These are phyloP conservation scores for Phialophora expanda DNA, from an alignment of 2,329 filamentous ascomycete genomes.

Conservation along the genomic window DNA sequence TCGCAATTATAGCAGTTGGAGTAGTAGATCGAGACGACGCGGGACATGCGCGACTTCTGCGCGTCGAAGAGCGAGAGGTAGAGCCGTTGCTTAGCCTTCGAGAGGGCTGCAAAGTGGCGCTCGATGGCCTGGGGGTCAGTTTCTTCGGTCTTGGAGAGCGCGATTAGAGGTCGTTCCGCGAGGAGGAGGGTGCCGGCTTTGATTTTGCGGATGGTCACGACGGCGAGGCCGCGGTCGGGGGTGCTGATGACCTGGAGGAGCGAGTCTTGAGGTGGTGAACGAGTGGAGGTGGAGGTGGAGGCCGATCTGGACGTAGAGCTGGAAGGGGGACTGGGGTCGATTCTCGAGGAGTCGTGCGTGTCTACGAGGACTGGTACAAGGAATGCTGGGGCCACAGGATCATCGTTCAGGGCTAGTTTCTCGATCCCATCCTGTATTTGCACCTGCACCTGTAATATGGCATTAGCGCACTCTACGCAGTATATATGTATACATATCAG, in stretches of 20 bases:
- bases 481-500: background rate
- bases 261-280: constrained; percentile 53
- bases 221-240: constrained; percentile 33
- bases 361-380: background rate
- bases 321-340: background rate
- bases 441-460: background rate
- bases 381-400: background rate
- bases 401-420: background rate
- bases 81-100: constrained; percentile 20
- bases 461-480: background rate
- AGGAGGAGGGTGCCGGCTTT: constrained; percentile 36
- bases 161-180: constrained; percentile 33
- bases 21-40: constrained; percentile 36
- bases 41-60: constrained; percentile 34
- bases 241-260: constrained; percentile 49
- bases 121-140: constrained; percentile 22
- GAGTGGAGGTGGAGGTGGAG: background rate
- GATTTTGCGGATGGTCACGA: constrained; percentile 35
- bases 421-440: background rate
- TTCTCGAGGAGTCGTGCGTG: background rate
- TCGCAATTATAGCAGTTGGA: constrained; percentile 38
- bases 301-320: too few relatives aligned
- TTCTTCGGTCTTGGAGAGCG: constrained; percentile 32
- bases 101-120: constrained; percentile 24
- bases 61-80: constrained; percentile 36